phyloP scores from a whole-genome alignment of 2,329 filamentous ascomycete genomes.

The Ramularia collo-cygni region DNA sequence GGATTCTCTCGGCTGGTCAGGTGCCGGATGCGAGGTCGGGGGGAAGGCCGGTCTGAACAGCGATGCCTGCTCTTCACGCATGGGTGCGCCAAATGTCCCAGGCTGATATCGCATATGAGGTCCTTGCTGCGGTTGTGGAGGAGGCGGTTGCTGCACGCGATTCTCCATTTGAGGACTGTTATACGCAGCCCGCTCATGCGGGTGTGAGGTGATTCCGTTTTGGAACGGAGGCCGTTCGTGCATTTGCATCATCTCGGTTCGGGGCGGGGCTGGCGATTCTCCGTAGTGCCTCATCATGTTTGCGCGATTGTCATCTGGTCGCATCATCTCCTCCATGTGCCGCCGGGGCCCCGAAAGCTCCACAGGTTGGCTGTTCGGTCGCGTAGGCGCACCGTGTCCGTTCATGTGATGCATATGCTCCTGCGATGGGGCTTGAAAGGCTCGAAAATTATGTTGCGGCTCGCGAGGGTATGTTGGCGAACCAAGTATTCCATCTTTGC shows the following conservation, averaged over 20 bases:
- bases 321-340: conserved; percentile 19
- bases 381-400: conserved; percentile 18
- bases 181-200: conserved; percentile 18
- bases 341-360: conserved; percentile 15
- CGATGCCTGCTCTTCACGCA: conserved; percentile 27
- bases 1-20: conserved; percentile 25
- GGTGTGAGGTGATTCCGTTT: conserved; percentile 25
- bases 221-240: conserved; percentile 16
- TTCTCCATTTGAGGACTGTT: conserved; percentile 24
- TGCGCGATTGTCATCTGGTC: conserved; percentile 17
- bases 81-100: conserved; percentile 20
- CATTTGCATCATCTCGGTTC: conserved; percentile 16
- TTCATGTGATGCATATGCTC: conserved; percentile 20
- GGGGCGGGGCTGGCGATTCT: conserved; percentile 13
- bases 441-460: conserved; percentile 27
- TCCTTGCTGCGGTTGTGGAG: not conserved
- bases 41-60: conserved; percentile 25
- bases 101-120: conserved; percentile 17
- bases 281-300: conserved; percentile 22
- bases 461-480: conserved; percentile 28
- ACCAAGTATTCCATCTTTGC: conserved; percentile 26
- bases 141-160: conserved; percentile 8
- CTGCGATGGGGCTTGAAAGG: conserved; percentile 20
- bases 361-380: conserved; percentile 32
- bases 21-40: conserved; percentile 18